Percentiles rank a stretch among this genome's conserved stretches.
phyloP scores from a whole-genome alignment of 768 basidiomycete species.

The Saitozyma podzolica region DNA sequence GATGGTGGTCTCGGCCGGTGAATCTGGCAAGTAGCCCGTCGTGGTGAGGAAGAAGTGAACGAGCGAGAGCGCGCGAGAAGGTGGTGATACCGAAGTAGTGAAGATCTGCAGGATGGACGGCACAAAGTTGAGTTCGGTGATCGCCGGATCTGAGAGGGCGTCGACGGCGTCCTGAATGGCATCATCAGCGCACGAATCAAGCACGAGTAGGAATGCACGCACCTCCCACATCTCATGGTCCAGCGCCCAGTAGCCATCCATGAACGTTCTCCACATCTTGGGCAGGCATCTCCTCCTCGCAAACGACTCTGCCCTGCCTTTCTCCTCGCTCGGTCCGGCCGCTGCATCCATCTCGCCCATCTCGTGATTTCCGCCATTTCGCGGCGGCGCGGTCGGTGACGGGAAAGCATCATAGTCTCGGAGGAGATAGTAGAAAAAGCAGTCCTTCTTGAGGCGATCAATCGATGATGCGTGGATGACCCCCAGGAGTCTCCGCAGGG shows the following conservation, averaged over 20 bases:
- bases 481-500: slow-evolving; percentile 28
- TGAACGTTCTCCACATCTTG: slow-evolving; percentile 39
- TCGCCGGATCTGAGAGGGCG: slow-evolving; percentile 34
- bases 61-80: slow-evolving; percentile 21
- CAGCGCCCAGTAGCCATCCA: slow-evolving; percentile 44
- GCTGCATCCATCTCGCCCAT: slow-evolving; percentile 17
- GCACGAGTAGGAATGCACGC: slow-evolving; percentile 4
- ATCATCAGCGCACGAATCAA: not conserved
- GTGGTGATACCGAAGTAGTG: slow-evolving; percentile 29
- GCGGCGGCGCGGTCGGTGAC: not conserved
- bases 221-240: slow-evolving; percentile 43
- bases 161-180: slow-evolving; percentile 25
- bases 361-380: slow-evolving; percentile 9
- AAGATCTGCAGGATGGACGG: slow-evolving; percentile 30
- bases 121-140: slow-evolving; percentile 38
- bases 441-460: slow-evolving; percentile 43
- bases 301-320: slow-evolving; percentile 24
- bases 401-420: slow-evolving; percentile 24
- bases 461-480: slow-evolving; percentile 25
- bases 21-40: not conserved
- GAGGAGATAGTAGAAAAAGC: slow-evolving; percentile 43
- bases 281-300: slow-evolving; percentile 36
- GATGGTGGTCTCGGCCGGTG: slow-evolving; percentile 6
- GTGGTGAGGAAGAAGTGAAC: slow-evolving; percentile 27
- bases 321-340: not conserved